Evolutionary conservation across 169 alveolate genomes (phyloP).

Genomic region (Eimeria falciformis): DNA sequence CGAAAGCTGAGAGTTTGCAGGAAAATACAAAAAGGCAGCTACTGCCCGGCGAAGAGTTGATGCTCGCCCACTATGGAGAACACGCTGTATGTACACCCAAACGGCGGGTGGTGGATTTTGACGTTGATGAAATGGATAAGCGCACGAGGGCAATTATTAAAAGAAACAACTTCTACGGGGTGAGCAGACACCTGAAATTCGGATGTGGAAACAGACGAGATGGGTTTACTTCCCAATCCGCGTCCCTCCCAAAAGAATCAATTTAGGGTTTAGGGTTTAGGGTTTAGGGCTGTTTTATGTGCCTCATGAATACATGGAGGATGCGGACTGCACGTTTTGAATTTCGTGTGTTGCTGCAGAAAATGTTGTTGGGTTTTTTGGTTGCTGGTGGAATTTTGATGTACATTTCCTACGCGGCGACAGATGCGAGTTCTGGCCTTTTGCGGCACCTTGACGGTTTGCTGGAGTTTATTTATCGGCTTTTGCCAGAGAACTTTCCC

Average conservation of each 20-base stretch:
- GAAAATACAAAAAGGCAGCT: too few species aligned
- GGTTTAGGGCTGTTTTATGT: too few species aligned
- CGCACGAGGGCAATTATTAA: neutral
- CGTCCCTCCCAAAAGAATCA: too few species aligned
- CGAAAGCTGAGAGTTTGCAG: too few species aligned
- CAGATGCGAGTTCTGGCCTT: conserved; percentile 48
- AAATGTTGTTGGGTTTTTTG: conserved; percentile 15
- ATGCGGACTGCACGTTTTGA: neutral
- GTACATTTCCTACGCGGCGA: conserved; percentile 49
- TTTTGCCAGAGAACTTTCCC: conserved; percentile 59
- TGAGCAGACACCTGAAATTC: neutral
- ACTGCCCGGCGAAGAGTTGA: neutral
- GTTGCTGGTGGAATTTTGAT: conserved; percentile 45
- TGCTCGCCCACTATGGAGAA: neutral
- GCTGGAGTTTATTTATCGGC: conserved; percentile 46
- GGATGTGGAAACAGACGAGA: too few species aligned
- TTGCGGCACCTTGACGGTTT: conserved; percentile 66
- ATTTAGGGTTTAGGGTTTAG: too few species aligned
- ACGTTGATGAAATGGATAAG: conserved; percentile 31
- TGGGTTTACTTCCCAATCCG: too few species aligned
- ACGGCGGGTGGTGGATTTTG: conserved; percentile 25
- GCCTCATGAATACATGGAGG: neutral
- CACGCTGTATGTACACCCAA: neutral
- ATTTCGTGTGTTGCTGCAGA: conserved; percentile 29
- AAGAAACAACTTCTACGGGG: conserved; percentile 63